A percentile compares a stretch with the other conserved stretches of the same genome.
Conservation (phyloP, 306 rosid species). For the Quercus berberidifolia region DNA sequence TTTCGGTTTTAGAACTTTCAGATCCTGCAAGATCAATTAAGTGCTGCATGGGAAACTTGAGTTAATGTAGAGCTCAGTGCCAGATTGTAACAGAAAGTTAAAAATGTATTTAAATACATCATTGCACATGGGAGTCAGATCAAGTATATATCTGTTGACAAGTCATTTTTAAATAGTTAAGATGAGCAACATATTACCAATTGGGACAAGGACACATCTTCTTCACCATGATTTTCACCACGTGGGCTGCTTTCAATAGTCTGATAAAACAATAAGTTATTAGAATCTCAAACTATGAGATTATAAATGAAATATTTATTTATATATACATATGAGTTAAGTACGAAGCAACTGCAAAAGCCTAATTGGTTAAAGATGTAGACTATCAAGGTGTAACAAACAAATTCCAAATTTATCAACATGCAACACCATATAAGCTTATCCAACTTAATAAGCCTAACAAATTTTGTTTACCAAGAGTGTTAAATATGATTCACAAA, state of each 20-base stretch:
- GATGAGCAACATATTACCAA: slow-evolving; percentile 42
- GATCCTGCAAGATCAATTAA: slow-evolving; percentile 96
- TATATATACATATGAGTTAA: not conserved
- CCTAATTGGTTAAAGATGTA: not conserved
- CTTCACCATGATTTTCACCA: slow-evolving; percentile 67
- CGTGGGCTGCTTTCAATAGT: slow-evolving; percentile 77
- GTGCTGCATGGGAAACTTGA: slow-evolving; percentile 54
- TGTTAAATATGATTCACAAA: not conserved
- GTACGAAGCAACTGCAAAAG: not conserved
- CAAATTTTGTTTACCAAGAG: not conserved
- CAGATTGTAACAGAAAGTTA: not conserved
- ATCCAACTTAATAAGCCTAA: not conserved
- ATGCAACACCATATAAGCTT: not conserved
- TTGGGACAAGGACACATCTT: slow-evolving; percentile 78
- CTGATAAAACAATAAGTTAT: slow-evolving; percentile 34
- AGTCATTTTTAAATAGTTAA: slow-evolving; percentile 12
- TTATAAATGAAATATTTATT: not conserved
- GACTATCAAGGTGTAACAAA: not conserved
- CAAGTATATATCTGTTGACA: not conserved
- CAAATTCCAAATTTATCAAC: not conserved
- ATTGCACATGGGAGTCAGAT: slow-evolving; percentile 3
- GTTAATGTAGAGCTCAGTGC: slow-evolving; percentile 12
- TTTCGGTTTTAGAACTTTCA: slow-evolving; percentile 89
- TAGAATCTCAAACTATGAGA: not conserved
- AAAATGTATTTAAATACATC: slow-evolving; percentile 6